Evolutionary conservation across 2,329 filamentous ascomycete species (phyloP).

Genomic region (Fusarium chuoi): DNA sequence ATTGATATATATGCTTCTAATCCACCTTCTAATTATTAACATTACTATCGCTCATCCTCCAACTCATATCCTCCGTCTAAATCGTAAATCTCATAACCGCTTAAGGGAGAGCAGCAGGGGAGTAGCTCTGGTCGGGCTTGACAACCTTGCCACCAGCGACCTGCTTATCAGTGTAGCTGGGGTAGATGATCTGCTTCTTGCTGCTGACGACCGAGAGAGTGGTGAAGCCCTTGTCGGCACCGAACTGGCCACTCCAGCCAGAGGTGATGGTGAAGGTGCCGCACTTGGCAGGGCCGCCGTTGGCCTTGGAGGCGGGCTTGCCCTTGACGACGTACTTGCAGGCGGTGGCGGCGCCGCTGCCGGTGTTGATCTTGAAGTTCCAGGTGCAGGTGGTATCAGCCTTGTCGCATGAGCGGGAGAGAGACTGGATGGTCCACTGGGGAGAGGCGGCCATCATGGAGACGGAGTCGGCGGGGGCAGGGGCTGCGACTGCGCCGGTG

Average conservation of each 20-base stretch:
- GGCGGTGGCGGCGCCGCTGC: conserved; percentile 50
- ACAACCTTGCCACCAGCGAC: conserved; percentile 57
- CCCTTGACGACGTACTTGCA: conserved; percentile 47
- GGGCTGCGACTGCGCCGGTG: conserved; percentile 48
- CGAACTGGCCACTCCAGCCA: conserved; percentile 67
- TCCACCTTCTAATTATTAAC: background rate
- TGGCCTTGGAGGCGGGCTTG: conserved; percentile 48
- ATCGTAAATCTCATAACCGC: background rate
- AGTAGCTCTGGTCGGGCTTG: conserved; percentile 59
- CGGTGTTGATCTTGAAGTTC: conserved; percentile 57
- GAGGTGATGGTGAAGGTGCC: conserved; percentile 62
- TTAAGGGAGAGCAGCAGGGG: conserved; percentile 43
- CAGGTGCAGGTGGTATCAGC: conserved; percentile 55
- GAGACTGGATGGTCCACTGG: conserved; percentile 54
- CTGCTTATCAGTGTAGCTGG: conserved; percentile 63
- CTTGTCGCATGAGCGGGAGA: conserved; percentile 54
- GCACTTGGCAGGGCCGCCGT: conserved; percentile 55
- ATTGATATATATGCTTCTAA: background rate
- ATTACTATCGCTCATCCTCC: background rate
- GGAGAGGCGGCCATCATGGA: conserved; percentile 54
- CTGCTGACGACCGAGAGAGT: conserved; percentile 59
- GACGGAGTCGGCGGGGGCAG: conserved; percentile 43
- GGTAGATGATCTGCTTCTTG: conserved; percentile 58
- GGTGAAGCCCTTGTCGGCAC: conserved; percentile 62
- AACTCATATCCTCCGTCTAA: background rate